Conservation (phyloP, 2,329 filamentous ascomycete genomes). For the Atkinsonella texensis region DNA sequence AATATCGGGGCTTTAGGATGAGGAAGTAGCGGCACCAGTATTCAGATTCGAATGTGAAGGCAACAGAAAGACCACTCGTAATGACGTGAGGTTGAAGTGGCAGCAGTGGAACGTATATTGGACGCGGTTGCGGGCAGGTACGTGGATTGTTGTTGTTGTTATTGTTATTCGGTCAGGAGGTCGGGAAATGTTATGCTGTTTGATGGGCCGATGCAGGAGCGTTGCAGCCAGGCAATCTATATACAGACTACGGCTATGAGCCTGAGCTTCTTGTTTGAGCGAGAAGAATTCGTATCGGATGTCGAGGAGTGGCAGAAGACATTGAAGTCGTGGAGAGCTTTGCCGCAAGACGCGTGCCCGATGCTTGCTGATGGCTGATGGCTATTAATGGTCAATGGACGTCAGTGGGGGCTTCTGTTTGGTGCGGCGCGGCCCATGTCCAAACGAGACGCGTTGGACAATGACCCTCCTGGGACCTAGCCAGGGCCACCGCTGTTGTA, state of each 20-base stretch:
- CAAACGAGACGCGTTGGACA: constrained; percentile 4
- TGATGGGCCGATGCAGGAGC: neutral
- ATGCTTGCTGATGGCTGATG: neutral
- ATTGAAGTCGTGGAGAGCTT: neutral
- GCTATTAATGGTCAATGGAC: neutral
- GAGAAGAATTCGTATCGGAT: neutral
- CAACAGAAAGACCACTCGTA: neutral
- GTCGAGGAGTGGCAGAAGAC: neutral
- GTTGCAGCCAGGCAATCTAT: neutral
- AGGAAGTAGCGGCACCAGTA: neutral
- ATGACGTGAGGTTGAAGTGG: neutral
- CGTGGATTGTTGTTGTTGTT: neutral
- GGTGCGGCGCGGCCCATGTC: neutral
- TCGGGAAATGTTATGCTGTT: no score
- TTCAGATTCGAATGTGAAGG: neutral
- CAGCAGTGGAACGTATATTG: neutral
- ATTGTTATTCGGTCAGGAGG: neutral
- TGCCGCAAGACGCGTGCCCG: constrained; percentile 1
- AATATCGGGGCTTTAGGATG: neutral
- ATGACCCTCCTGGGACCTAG: neutral
- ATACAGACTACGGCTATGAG: neutral
- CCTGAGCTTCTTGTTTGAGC: neutral
- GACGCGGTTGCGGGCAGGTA: neutral
- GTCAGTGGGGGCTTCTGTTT: neutral
- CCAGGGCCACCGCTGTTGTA: neutral